Conservation (phyloP, 768 basidiomycete species). For the Lentinus brumalis region DNA sequence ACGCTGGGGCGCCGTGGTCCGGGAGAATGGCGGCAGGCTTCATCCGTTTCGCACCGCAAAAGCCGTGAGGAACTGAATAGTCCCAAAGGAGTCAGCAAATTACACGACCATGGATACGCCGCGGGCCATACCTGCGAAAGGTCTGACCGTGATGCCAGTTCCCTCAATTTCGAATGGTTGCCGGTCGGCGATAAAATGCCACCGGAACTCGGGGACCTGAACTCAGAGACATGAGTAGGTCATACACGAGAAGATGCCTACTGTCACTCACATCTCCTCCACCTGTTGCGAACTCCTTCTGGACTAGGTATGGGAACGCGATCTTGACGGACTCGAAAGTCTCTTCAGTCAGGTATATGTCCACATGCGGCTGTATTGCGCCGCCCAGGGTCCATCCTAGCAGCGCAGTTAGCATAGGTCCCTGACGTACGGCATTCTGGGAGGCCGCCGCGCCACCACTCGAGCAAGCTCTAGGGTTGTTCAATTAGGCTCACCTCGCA, state of each 20-base stretch:
- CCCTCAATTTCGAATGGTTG: slow-evolving; percentile 67
- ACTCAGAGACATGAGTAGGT: neutral
- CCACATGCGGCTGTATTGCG: slow-evolving; percentile 70
- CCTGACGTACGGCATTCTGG: neutral
- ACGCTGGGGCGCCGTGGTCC: slow-evolving; percentile 32
- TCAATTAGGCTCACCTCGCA: slow-evolving; percentile 57
- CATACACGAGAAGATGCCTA: neutral
- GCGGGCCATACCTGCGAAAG: slow-evolving; percentile 57
- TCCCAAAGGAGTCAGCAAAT: neutral
- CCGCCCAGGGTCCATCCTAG: slow-evolving; percentile 72
- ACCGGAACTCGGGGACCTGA: slow-evolving; percentile 80
- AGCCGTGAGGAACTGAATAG: slow-evolving; percentile 67
- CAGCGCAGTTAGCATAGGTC: neutral
- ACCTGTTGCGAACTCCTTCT: slow-evolving; percentile 75
- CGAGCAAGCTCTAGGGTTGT: neutral
- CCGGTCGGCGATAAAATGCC: slow-evolving; percentile 77
- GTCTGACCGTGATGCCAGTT: slow-evolving; percentile 63
- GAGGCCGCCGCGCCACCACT: neutral
- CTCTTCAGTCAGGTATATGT: slow-evolving; percentile 66
- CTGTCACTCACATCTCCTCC: slow-evolving; percentile 63
- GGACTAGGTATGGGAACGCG: slow-evolving; percentile 82
- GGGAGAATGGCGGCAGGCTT: slow-evolving; percentile 45
- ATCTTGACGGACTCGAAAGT: slow-evolving; percentile 69
- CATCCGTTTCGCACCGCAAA: slow-evolving; percentile 49
- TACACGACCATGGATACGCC: neutral